phyloP scores from a whole-genome alignment of 1,284 basidiomycete species.

The Ganoderma multipileum region DNA sequence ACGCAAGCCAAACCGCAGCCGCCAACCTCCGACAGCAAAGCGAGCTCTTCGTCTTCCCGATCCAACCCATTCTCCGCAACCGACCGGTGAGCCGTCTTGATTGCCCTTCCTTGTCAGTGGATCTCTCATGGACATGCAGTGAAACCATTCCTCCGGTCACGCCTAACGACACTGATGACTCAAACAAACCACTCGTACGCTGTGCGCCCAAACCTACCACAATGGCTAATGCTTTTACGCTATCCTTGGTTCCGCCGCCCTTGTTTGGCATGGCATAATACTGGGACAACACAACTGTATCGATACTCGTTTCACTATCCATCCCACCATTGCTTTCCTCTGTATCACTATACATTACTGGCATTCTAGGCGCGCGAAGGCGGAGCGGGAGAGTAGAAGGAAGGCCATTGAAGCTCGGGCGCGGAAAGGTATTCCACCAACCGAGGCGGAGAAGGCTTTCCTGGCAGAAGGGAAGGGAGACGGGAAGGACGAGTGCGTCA shows the following conservation, averaged over 20 bases:
- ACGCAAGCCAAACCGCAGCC: constrained; percentile 17
- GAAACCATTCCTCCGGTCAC: constrained; percentile 28
- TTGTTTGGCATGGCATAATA: constrained; percentile 68
- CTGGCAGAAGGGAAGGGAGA: constrained; percentile 54
- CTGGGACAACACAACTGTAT: constrained; percentile 26
- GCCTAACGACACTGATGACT: constrained; percentile 31
- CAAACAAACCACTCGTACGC: constrained; percentile 34
- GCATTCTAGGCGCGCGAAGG: constrained; percentile 65
- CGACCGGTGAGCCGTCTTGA: constrained; percentile 65
- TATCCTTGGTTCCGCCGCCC: constrained; percentile 67
- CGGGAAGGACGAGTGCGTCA: constrained; percentile 55
- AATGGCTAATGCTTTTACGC: constrained; percentile 38
- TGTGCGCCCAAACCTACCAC: constrained; percentile 35
- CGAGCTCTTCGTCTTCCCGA: constrained; percentile 31
- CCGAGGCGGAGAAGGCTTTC: constrained; percentile 63
- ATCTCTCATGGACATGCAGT: constrained; percentile 72
- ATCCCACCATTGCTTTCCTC: neutral
- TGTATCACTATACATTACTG: constrained; percentile 21
- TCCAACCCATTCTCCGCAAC: constrained; percentile 67
- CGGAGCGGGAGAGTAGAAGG: constrained; percentile 69
- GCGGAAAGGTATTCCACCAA: constrained; percentile 64
- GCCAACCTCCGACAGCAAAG: constrained; percentile 18
- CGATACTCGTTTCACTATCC: constrained; percentile 20
- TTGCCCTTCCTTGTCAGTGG: constrained; percentile 48
- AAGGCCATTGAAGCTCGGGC: constrained; percentile 73